Evolutionary conservation across 495 filamentous ascomycete genomes (phyloP).

Genomic region (Penicillium ucsense): DNA sequence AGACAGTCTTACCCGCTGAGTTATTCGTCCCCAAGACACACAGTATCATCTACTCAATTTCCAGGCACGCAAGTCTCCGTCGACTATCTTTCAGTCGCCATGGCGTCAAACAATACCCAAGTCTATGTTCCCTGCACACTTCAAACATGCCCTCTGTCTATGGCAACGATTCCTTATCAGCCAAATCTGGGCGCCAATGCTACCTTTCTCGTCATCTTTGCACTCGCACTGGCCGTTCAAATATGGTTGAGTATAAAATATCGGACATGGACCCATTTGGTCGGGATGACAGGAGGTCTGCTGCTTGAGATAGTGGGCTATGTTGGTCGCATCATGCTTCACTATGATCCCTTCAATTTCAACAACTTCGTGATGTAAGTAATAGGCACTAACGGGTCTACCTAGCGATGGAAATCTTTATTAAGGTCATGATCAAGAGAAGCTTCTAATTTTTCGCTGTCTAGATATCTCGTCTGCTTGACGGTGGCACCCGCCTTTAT

Average conservation of each 20-base stretch:
- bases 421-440: no score
- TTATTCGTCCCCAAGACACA: no score
- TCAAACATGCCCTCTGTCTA: constrained; percentile 26
- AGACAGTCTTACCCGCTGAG: no score
- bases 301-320: constrained; percentile 30
- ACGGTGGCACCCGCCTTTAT: constrained; percentile 49
- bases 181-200: constrained; percentile 30
- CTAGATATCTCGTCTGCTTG: constrained; percentile 38
- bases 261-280: constrained; percentile 21
- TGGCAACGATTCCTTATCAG: constrained; percentile 21
- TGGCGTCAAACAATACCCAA: not conserved
- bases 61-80: no score
- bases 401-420: no score
- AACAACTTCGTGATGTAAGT: constrained; percentile 21
- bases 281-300: constrained; percentile 17
- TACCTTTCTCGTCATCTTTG: constrained; percentile 22
- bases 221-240: constrained; percentile 15
- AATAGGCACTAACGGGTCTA: no score
- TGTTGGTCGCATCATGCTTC: constrained; percentile 17
- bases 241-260: constrained; percentile 17
- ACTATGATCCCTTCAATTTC: constrained; percentile 23
- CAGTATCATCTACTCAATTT: no score
- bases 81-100: no score
- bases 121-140: constrained; percentile 19
- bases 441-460: not conserved